Evolutionary conservation across 1,284 basidiomycete species (phyloP), one percentile per base, ranked within the genome.

Genomic region (Ustilago lituana): DNA sequence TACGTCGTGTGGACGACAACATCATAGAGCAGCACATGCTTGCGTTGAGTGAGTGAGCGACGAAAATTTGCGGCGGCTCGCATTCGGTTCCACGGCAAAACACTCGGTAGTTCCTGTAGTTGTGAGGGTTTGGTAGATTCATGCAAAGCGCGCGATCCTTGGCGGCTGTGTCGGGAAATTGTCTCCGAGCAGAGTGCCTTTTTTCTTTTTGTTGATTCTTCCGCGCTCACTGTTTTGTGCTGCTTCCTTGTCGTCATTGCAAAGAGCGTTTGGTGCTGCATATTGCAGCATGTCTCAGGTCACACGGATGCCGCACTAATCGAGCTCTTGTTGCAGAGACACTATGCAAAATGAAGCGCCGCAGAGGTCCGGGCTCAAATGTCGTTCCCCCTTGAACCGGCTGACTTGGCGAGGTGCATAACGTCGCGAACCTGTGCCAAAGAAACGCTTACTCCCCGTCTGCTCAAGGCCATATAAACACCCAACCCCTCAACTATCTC

Each of bases 191-290:
- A 17, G n/a, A 8, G 17, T 32, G 17, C 26, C 19, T 26, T 15
- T 15, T n/a, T 12, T 23, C 5, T 23, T 19, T 43, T 15, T 27
- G 29, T 41, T 17, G 19, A 41, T 41, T 41, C 37, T 39, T 23
- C 37, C n/a, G n/a, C n/a, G n/a, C n/a, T n/a, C n/a, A n/a, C n/a
- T n/a, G n/a, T n/a, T n/a, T n/a, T n/a, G n/a, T n/a, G n/a, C n/a
- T n/a, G n/a, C n/a, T n/a, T n/a, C n/a, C n/a, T n/a, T n/a, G 12
- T 40, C 38, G 38, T 40, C 38, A 40, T 40, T 15, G 38, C 38
- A 40, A 26, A 14, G 38, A 20, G n/a, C n/a, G n/a, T n/a, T n/a
- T n/a, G n/a, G n/a, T n/a, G n/a, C n/a, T n/a, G n/a, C n/a, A n/a
- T n/a, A n/a, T n/a, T n/a, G n/a, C n/a, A n/a, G n/a, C n/a, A n/a